These are phyloP conservation scores for Chenopodium quinoa DNA, from an alignment of 148 eudicot species.

Conservation along the genomic window DNA sequence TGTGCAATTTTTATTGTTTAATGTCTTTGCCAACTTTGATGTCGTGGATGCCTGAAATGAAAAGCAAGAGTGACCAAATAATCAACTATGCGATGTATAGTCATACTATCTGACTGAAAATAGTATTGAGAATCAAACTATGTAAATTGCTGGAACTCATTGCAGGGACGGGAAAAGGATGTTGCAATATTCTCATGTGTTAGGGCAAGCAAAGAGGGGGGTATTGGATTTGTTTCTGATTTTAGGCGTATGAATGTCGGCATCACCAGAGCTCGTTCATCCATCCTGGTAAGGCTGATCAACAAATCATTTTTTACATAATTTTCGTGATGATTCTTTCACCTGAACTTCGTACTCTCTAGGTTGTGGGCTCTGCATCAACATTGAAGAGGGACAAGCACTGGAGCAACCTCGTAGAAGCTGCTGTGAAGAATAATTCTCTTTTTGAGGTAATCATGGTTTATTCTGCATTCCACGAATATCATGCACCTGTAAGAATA, in stretches of 20 bases:
- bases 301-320: neutral
- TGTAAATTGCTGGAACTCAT: constrained; percentile 11
- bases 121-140: neutral
- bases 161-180: constrained; percentile 95
- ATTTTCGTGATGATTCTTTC: neutral
- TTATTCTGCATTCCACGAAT: neutral
- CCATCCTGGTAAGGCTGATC: constrained; percentile 62
- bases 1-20: neutral
- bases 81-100: neutral
- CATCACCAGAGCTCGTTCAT: constrained; percentile 92
- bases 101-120: neutral
- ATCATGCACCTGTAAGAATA: neutral
- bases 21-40: neutral
- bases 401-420: constrained; percentile 78
- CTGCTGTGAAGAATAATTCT: constrained; percentile 58
- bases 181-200: constrained; percentile 97
- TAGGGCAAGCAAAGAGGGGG: constrained; percentile 66
- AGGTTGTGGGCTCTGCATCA: constrained; percentile 94
- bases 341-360: constrained; percentile 13
- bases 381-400: constrained; percentile 72
- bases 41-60: neutral
- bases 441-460: constrained; percentile 54
- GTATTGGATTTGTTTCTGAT: constrained; percentile 87
- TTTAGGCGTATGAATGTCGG: constrained; percentile 96
- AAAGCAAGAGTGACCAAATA: neutral